Conservation (phyloP, 345 rosid genomes). For the Lagerstroemia speciosa region DNA sequence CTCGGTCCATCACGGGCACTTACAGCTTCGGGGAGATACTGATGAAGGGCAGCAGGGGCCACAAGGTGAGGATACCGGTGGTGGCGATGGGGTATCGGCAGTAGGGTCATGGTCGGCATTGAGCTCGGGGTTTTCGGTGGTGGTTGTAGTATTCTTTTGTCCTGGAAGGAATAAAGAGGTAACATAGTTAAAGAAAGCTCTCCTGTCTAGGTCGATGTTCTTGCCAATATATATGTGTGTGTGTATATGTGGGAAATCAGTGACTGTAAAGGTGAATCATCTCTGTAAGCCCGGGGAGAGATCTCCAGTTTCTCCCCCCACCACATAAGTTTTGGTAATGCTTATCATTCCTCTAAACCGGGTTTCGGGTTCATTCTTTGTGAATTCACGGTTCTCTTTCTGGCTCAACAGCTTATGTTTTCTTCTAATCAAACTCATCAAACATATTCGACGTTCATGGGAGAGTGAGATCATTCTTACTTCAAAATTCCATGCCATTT, state of each 20-base stretch:
- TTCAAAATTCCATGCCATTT: too few relatives aligned
- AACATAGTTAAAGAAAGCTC: background rate
- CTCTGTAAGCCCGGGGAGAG: conserved; percentile 14
- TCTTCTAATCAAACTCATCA: too few relatives aligned
- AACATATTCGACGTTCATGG: too few relatives aligned
- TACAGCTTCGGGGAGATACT: conserved; percentile 80
- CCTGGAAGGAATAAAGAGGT: background rate
- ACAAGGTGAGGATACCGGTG: conserved; percentile 79
- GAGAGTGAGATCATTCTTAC: too few relatives aligned
- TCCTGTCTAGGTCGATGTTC: background rate
- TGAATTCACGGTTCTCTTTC: too few relatives aligned
- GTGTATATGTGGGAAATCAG: conserved; percentile 20
- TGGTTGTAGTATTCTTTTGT: conserved; percentile 2
- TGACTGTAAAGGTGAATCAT: conserved; percentile 25
- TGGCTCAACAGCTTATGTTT: too few relatives aligned
- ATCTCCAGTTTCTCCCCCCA: conserved; percentile 26
- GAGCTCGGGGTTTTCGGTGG: background rate
- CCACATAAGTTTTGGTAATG: conserved; percentile 1
- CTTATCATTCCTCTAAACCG: too few relatives aligned
- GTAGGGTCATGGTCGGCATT: conserved; percentile 13
- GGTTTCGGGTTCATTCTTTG: too few relatives aligned
- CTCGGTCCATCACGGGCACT: conserved; percentile 49
- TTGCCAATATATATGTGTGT: conserved; percentile 2
- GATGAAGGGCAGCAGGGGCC: conserved; percentile 94
- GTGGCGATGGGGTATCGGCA: conserved; percentile 69